Evolutionary conservation across 495 filamentous ascomycete genomes (phyloP), one percentile per base, ranked within the genome.

Genomic region (Penicillium alfredii): DNA sequence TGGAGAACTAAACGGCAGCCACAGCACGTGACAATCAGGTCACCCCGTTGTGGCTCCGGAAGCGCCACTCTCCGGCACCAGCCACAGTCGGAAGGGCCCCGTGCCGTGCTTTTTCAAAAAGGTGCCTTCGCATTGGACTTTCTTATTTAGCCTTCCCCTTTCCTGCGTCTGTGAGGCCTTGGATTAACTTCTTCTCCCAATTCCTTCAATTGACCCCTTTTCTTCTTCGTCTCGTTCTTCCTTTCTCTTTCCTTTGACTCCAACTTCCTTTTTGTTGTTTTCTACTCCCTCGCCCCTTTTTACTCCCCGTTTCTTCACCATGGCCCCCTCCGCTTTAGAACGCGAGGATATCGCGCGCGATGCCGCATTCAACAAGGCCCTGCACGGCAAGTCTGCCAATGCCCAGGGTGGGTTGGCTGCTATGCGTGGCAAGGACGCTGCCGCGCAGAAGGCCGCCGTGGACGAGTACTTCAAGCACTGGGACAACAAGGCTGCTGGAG

Each of bases 391-490:
- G 52, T 86, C 86, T 12, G 72, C 86, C 26, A 60, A 78, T 49
- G 74, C 79, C 11, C 59, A 68, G 17, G 85, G 80, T 50, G 87
- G 86, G 53, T 75, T 96, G 52, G 64, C 73, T 46, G 84, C 92
- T 42, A 86, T 95, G 82, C 67, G 94, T 38, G 71, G 73, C 51
- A 98, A 98, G 69, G 82, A 90, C 63, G 68, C 72, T 33, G 69
- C 68, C 8, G 88, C 92, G 2, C 86, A 97, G 60, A 78, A 88
- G 68, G 77, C 86, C 31, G 90, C 92, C 32, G 77, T 94, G 21
- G 88, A 96, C 53, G 90, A 97, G 65, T 98, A 98, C 71, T 97
- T 95, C 79, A 98, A 96, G 80, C 94, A 95, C 65, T 98, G 90
- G 84, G 92, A 98, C 68, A 86, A 93, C 72, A 92, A 97, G 71